Conservation (phyloP, 1,284 basidiomycete genomes). For the Hemileia vastatrix region DNA sequence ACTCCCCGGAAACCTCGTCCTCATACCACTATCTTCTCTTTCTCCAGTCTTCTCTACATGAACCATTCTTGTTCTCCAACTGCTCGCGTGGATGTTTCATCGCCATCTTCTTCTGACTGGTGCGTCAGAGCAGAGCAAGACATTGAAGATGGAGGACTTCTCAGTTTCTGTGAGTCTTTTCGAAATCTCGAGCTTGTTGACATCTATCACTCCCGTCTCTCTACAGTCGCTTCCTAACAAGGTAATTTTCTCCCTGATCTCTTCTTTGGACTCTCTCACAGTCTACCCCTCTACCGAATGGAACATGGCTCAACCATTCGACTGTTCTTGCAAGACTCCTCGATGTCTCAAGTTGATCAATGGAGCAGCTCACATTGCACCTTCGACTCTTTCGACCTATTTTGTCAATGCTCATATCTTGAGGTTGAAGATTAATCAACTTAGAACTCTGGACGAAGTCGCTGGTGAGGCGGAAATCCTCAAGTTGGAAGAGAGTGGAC, state of each 20-base stretch:
- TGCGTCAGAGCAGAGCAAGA: too few species aligned
- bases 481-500: background rate
- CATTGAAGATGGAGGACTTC: too few species aligned
- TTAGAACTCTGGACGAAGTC: background rate
- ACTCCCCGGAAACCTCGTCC: background rate
- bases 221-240: too few species aligned
- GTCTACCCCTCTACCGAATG: too few species aligned
- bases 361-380: conserved; percentile 31
- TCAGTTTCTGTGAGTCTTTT: too few species aligned
- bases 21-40: background rate
- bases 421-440: conserved; percentile 30
- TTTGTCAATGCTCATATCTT: conserved; percentile 37
- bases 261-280: too few species aligned
- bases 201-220: too few species aligned
- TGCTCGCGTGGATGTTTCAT: conserved; percentile 31
- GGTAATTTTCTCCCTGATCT: too few species aligned
- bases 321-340: conserved; percentile 30
- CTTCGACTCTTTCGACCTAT: conserved; percentile 26
- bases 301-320: conserved; percentile 40
- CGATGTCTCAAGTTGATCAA: conserved; percentile 32
- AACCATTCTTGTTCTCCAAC: conserved; percentile 40
- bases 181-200: too few species aligned
- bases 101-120: background rate
- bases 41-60: conserved; percentile 35
- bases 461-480: background rate